A percentile compares a stretch with the other conserved stretches of the same genome.
Evolutionary conservation across 2,329 filamentous ascomycete species (phyloP).

Genomic region (Triangularia verruculosa): DNA sequence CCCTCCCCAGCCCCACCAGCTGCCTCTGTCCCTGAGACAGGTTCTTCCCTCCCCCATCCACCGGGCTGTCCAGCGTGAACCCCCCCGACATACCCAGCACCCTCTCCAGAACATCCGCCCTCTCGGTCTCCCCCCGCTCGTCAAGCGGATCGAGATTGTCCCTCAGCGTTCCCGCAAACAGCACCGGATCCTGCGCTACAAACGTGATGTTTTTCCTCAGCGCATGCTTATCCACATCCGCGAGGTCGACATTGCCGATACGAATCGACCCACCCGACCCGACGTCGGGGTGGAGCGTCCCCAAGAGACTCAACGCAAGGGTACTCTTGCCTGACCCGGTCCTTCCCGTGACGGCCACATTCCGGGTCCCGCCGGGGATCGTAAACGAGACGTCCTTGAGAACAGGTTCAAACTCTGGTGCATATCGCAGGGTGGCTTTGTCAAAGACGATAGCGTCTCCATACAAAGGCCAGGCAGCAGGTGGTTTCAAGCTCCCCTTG

Average conservation of each 20-base stretch:
- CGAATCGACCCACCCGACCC: slow-evolving; percentile 46
- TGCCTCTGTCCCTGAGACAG: slow-evolving; percentile 62
- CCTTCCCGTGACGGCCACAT: slow-evolving; percentile 69
- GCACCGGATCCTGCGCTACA: slow-evolving; percentile 61
- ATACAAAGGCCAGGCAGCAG: slow-evolving; percentile 72
- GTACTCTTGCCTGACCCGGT: slow-evolving; percentile 89
- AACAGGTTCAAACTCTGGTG: slow-evolving; percentile 71
- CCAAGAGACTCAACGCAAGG: slow-evolving; percentile 56
- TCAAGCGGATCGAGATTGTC: slow-evolving; percentile 68
- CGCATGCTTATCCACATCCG: slow-evolving; percentile 50
- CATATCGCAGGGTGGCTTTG: slow-evolving; percentile 75
- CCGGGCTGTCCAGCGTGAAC: slow-evolving; percentile 46
- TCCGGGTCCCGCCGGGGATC: slow-evolving; percentile 62
- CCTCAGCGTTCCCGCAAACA: slow-evolving; percentile 57
- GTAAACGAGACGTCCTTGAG: slow-evolving; percentile 65
- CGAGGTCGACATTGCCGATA: slow-evolving; percentile 54
- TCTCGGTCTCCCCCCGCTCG: slow-evolving; percentile 53
- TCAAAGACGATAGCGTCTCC: slow-evolving; percentile 73
- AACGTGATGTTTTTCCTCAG: slow-evolving; percentile 59
- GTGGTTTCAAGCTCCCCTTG: slow-evolving; percentile 63
- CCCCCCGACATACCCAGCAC: slow-evolving; percentile 48
- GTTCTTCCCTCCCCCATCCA: slow-evolving; percentile 60
- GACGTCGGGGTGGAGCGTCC: slow-evolving; percentile 49
- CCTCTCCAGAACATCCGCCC: slow-evolving; percentile 51
- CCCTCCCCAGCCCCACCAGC: slow-evolving; percentile 58